Evolutionary conservation across 441 rosid genomes (phyloP), one percentile per base, ranked within the genome.

Genomic region (Aleurites moluccanus): DNA sequence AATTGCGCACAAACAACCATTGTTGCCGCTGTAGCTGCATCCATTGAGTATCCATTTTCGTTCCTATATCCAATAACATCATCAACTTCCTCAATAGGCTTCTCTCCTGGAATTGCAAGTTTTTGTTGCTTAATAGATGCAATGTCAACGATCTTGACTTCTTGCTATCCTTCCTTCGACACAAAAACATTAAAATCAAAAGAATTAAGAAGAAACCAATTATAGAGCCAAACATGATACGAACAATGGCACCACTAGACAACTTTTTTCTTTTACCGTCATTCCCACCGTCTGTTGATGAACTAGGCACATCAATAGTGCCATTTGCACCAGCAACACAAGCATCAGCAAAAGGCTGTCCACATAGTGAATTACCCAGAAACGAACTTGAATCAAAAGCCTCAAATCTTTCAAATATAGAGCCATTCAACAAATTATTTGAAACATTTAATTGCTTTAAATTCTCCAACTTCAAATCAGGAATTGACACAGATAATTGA

Each of bases 161-260:
- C 76, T 80, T 81, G 6, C 90, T 84, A 9, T n/a, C n/a, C n/a
- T n/a, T n/a, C n/a, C n/a, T n/a, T n/a, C n/a, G n/a, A n/a, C n/a
- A n/a, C n/a, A n/a, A 68, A 73, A 90, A 47, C 89, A 91, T 83
- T 77, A 91, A 44, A 73, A 89, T 45, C 76, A 92, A 10, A 21
- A 87, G 49, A 77, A 92, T 78, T 44, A 94, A 35, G 21, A 82
- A 69, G 68, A 92, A 81, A 27, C 80, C 97, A 60, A 89, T 52
- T 23, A 92, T 81, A 70, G 90, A 89, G 75, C 93, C 99, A 35
- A 96, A 88, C 20, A 87, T 97, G 44, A 96, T 92, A 20, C 99
- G 98, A 2, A 97, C 97, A 69, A 92, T 89, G 20, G 90, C 97
- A 14, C 97, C 99, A 9, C 92, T 96, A 3, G 98, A 91, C 15